Evolutionary conservation across 768 basidiomycete species (phyloP), one percentile per base, ranked within the genome.

Genomic region (Holtermanniella nyarrowii): DNA sequence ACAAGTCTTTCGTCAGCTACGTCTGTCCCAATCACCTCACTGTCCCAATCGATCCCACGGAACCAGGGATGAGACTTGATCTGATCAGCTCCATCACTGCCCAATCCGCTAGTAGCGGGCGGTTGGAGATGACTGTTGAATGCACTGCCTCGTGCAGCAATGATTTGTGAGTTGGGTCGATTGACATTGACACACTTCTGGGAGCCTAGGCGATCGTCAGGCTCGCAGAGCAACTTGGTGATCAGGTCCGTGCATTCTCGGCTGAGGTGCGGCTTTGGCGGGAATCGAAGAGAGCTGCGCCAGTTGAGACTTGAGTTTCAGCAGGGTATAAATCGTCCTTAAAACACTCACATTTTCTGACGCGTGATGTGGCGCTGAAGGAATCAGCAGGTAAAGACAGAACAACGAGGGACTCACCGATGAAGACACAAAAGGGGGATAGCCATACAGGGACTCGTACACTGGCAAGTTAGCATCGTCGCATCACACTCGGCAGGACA

Each of bases 21-120:
- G 52, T 21, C 21, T 4, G 23, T 1, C 18, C 16, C 24, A 45
- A n/a, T 37, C 3, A 63, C n/a, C 68, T 54, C 42, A 73, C 70
- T 85, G 43, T 77, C 75, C 84, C 85, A 97, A 66, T 96, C 88
- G 55, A 95, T 83, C 25, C 85, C 88, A 56, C 76, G 78, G 77
- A 97, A 95, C 82, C 86, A 96, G 4, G 85, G 79, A 73, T 95
- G 90, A 11, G 78, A 77, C 78, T 93, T 93, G 75, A 97, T 86
- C 63, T 83, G 74, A 56, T 88, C 83, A 26, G 83, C 88, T n/a
- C 91, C 90, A 74, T 93, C 90, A 56, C 58, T 49, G 11, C 59
- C 59, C n/a, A 57, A 53, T 26, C 58, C 61, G 22, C 41, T 52
- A 7, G 31, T 7, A 7, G 2, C 46, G 12, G 24, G 18, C 4